Conservation (phyloP, 1,284 basidiomycete genomes). For the Ustilago bromivora region DNA sequence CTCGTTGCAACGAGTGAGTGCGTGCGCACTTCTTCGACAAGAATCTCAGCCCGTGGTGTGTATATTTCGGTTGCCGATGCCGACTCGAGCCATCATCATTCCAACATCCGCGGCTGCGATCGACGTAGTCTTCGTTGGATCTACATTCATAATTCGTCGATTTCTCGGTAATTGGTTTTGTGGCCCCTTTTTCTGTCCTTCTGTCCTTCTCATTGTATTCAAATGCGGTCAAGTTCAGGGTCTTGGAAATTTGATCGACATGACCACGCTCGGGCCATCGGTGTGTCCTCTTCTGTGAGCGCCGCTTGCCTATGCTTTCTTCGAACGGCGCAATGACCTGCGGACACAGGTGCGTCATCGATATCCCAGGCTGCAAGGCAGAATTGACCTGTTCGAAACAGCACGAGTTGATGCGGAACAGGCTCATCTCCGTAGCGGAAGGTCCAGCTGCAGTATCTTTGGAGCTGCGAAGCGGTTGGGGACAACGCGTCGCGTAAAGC, state of each 20-base stretch:
- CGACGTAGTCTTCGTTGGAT: background rate
- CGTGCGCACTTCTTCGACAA: background rate
- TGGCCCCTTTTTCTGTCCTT: slow-evolving; percentile 4
- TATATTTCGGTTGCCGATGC: background rate
- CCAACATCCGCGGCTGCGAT: slow-evolving; percentile 10
- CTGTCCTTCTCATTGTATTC: background rate
- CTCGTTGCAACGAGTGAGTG: background rate
- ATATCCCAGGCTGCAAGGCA: too few species aligned
- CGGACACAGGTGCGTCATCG: too few species aligned
- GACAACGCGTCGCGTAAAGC: slow-evolving; percentile 39
- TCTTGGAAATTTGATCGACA: background rate
- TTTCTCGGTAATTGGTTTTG: background rate
- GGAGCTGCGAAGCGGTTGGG: too few species aligned
- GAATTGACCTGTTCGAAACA: too few species aligned
- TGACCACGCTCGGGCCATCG: slow-evolving; percentile 20
- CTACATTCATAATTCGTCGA: background rate
- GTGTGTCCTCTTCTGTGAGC: background rate
- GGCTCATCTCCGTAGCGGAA: too few species aligned
- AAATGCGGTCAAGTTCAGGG: slow-evolving; percentile 1
- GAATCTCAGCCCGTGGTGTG: background rate
- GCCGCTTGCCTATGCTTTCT: background rate
- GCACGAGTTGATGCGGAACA: too few species aligned
- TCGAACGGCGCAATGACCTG: background rate
- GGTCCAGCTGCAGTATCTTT: too few species aligned
- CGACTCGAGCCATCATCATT: slow-evolving; percentile 3